Conservation (phyloP, 768 basidiomycete genomes). For the Rhodotorula kratochvilovae region DNA sequence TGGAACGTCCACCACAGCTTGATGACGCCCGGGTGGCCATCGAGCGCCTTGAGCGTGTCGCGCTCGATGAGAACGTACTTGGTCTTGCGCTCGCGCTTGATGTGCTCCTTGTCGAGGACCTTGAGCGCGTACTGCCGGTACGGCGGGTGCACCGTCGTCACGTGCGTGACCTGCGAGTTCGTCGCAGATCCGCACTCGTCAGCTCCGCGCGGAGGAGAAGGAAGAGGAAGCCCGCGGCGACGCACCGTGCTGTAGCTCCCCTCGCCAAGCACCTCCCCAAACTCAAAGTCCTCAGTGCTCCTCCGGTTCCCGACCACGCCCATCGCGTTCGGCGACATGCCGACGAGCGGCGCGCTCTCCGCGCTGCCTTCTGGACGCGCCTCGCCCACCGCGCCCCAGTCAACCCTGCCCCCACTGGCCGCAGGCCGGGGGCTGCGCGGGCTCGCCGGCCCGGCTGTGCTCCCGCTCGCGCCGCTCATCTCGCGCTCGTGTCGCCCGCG, state of each 20-base stretch:
- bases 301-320: slow-evolving; percentile 23
- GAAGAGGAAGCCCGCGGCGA: slow-evolving; percentile 19
- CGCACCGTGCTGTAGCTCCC: slow-evolving; percentile 77
- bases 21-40: slow-evolving; percentile 73
- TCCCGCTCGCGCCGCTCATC: neutral
- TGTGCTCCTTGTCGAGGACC: slow-evolving; percentile 75
- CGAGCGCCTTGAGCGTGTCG: slow-evolving; percentile 57
- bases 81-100: slow-evolving; percentile 69
- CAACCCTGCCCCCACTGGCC: neutral
- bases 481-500: neutral
- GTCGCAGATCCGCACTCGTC: neutral
- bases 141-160: slow-evolving; percentile 45
- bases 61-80: slow-evolving; percentile 74
- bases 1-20: slow-evolving; percentile 79
- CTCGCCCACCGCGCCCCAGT: neutral
- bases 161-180: slow-evolving; percentile 19
- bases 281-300: slow-evolving; percentile 61
- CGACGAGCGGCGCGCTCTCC: neutral
- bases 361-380: too few relatives aligned
- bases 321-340: slow-evolving; percentile 20
- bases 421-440: neutral
- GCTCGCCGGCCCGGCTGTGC: neutral
- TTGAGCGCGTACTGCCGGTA: slow-evolving; percentile 69
- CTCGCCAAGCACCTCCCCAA: slow-evolving; percentile 69
- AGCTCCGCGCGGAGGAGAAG: neutral